Conservation (phyloP, 228 moss, liverwort and hornwort species). For the Sphagnum magellanicum region DNA sequence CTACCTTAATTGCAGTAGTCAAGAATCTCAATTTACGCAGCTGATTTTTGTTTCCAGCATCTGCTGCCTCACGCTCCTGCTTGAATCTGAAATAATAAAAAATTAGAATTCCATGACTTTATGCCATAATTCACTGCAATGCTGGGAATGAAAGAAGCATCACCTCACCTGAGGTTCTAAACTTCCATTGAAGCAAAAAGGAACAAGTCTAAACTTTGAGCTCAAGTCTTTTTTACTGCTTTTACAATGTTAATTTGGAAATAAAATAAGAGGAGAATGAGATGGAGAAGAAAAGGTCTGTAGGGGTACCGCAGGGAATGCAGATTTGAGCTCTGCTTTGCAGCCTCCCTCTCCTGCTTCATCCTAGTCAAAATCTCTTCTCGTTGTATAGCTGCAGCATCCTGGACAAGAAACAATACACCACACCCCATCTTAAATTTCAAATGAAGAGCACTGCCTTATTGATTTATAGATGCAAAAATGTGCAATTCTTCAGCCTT, state of each 20-base stretch:
- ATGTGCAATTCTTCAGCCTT: no score
- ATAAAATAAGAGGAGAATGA: neutral
- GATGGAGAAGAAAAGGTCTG: neutral
- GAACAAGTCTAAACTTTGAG: no score
- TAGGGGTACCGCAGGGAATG: conserved; percentile 41
- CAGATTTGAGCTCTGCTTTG: conserved; percentile 43
- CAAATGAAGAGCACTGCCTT: no score
- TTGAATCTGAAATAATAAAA: conserved; percentile 28
- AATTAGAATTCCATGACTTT: no score
- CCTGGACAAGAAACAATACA: conserved; percentile 11
- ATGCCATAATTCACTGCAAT: no score
- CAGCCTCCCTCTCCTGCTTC: conserved; percentile 66
- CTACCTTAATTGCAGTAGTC: conserved; percentile 45
- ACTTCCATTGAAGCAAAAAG: no score
- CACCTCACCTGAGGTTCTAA: no score
- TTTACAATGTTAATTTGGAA: neutral
- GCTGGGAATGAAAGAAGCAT: no score
- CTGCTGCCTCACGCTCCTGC: conserved; percentile 67
- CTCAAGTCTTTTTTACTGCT: neutral
- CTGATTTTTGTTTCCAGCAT: conserved; percentile 56
- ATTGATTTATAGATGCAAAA: no score
- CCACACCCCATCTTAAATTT: no score
- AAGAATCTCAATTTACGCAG: conserved; percentile 78
- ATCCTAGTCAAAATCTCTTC: conserved; percentile 63
- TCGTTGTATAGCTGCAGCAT: conserved; percentile 43